phyloP scores from a whole-genome alignment of 441 rosid genomes.

The Isatis lusitanica region DNA sequence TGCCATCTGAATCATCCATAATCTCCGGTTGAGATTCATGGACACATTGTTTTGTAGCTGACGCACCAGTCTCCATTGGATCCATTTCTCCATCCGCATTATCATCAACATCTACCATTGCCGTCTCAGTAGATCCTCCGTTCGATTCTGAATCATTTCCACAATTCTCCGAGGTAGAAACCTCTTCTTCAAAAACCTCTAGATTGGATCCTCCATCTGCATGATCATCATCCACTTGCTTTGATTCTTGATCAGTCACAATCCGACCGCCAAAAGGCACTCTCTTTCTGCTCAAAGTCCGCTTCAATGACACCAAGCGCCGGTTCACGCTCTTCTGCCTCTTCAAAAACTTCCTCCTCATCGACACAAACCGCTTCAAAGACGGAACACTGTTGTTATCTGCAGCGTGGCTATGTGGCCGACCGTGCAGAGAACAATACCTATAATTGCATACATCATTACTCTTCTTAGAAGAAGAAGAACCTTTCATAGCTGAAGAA shows the following conservation, averaged over 20 bases:
- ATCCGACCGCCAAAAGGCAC: conserved; percentile 29
- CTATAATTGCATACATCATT: conserved; percentile 56
- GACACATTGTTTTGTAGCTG: background rate
- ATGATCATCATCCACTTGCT: conserved; percentile 17
- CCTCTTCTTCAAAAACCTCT: conserved; percentile 25
- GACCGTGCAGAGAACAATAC: conserved; percentile 88
- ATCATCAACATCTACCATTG: conserved; percentile 20
- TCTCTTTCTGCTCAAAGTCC: conserved; percentile 41
- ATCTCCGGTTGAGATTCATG: conserved; percentile 13
- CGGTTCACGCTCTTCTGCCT: conserved; percentile 54
- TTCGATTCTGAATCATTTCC: conserved; percentile 12
- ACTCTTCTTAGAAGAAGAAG: conserved; percentile 45
- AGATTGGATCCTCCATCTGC: conserved; percentile 17
- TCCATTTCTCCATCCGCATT: background rate
- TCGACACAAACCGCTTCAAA: conserved; percentile 62
- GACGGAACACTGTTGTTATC: conserved; percentile 41
- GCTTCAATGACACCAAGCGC: conserved; percentile 39
- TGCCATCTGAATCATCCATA: conserved; percentile 13
- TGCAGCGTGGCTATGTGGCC: conserved; percentile 37
- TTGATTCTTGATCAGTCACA: conserved; percentile 28
- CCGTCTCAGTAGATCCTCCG: background rate
- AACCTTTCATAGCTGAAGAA: conserved; percentile 75
- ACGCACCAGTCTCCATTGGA: background rate
- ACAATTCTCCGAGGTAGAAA: conserved; percentile 17
- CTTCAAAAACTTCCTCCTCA: conserved; percentile 55